Evolutionary conservation across 2,329 filamentous ascomycete genomes (phyloP).

Genomic region (Albifimbria verrucaria): DNA sequence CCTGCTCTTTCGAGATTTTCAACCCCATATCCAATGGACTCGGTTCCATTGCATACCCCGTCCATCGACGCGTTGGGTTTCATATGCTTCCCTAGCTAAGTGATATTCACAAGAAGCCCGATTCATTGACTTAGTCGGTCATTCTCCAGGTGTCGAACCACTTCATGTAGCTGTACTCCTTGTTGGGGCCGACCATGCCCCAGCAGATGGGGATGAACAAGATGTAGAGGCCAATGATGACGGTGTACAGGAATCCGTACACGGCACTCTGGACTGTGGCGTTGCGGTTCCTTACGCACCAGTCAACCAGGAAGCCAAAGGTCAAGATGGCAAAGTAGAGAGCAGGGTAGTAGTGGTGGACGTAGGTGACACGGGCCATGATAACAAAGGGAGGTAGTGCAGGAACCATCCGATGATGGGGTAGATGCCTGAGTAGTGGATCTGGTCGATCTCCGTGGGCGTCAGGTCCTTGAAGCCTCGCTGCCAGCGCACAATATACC

Average conservation of each 20-base stretch:
- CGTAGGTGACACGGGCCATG: slow-evolving; percentile 98
- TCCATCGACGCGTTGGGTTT: too few species aligned
- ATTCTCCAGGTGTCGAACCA: slow-evolving; percentile 91
- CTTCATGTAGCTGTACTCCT: slow-evolving; percentile 86
- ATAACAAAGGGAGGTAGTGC: slow-evolving; percentile 95
- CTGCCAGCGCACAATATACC: slow-evolving; percentile 94
- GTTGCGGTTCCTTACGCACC: slow-evolving; percentile 67
- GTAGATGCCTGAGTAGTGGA: slow-evolving; percentile 91
- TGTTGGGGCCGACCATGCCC: slow-evolving; percentile 84
- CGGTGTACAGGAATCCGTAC: slow-evolving; percentile 72
- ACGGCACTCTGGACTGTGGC: slow-evolving; percentile 61
- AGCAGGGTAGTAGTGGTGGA: slow-evolving; percentile 98
- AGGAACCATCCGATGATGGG: slow-evolving; percentile 92
- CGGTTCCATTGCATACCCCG: too few species aligned
- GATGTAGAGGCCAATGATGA: slow-evolving; percentile 78
- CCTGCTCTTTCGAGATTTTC: background rate
- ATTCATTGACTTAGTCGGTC: slow-evolving; percentile 49
- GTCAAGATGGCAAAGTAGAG: slow-evolving; percentile 94
- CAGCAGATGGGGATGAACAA: slow-evolving; percentile 93
- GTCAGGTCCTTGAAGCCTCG: slow-evolving; percentile 85
- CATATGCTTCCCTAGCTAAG: background rate
- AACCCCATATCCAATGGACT: background rate
- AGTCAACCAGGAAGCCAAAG: slow-evolving; percentile 86
- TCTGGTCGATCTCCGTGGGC: slow-evolving; percentile 79
- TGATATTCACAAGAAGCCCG: background rate